phyloP scores from a whole-genome alignment of 2,329 filamentous ascomycete species.

The Colletotrichum costaricense region DNA sequence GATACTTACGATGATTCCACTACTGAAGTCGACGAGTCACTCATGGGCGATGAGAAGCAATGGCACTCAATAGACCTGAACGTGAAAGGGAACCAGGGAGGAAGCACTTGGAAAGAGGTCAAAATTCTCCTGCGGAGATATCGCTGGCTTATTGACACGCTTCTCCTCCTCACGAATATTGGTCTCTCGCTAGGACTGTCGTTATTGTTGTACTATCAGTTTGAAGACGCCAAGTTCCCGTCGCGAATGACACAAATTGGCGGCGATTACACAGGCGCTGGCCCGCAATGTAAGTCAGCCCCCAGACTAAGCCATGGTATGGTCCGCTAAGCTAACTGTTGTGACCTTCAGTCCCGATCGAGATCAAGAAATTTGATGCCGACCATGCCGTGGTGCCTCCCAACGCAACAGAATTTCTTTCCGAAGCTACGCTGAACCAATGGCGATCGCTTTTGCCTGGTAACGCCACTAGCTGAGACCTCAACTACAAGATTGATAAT shows the following conservation, averaged over 20 bases:
- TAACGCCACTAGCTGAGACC: conserved; percentile 32
- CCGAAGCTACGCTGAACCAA: conserved; percentile 46
- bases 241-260: conserved; percentile 46
- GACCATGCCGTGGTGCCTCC: conserved; percentile 53
- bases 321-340: conserved; percentile 11
- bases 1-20: conserved; percentile 27
- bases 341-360: conserved; percentile 45
- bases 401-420: conserved; percentile 51
- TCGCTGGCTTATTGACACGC: conserved; percentile 32
- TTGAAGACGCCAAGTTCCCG: conserved; percentile 21
- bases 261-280: conserved; percentile 50
- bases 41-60: conserved; percentile 31
- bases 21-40: conserved; percentile 29
- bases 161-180: conserved; percentile 30
- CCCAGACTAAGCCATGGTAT: not conserved
- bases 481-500: too few species aligned
- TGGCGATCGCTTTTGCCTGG: conserved; percentile 55
- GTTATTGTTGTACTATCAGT: conserved; percentile 34
- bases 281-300: conserved; percentile 46
- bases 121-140: conserved; percentile 10
- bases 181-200: conserved; percentile 23
- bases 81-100: not conserved
- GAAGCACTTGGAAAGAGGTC: conserved; percentile 11
- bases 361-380: conserved; percentile 50
- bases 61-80: conserved; percentile 30